A percentile compares a stretch with the other conserved stretches of the same genome.
Evolutionary conservation across 2,329 filamentous ascomycete species (phyloP).

Genomic region (Ascochyta viciae-villosae): DNA sequence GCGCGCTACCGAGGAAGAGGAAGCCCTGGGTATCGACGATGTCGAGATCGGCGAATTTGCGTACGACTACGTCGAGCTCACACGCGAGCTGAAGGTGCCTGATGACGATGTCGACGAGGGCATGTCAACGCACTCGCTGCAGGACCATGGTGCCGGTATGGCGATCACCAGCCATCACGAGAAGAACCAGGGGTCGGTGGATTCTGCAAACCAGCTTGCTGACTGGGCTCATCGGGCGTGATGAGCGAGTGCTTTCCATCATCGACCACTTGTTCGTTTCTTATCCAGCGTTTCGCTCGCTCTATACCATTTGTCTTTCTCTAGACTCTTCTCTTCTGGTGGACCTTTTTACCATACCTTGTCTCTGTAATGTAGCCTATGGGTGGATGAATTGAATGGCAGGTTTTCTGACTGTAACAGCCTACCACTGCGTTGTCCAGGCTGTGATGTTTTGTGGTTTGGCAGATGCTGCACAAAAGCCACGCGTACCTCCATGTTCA

Average conservation of each 20-base stretch:
- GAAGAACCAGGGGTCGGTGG: slow-evolving; percentile 48
- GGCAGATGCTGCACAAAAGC: neutral
- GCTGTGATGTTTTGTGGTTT: neutral
- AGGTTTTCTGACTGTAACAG: neutral
- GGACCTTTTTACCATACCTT: neutral
- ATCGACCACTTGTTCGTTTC: neutral
- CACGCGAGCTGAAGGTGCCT: slow-evolving; percentile 65
- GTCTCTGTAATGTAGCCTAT: slow-evolving; percentile 9
- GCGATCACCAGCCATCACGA: slow-evolving; percentile 39
- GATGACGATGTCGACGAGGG: slow-evolving; percentile 51
- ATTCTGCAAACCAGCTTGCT: slow-evolving; percentile 44
- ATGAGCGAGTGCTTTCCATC: neutral
- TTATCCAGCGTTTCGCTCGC: neutral
- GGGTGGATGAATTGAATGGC: slow-evolving; percentile 6
- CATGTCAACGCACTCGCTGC: slow-evolving; percentile 43
- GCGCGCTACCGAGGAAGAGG: slow-evolving; percentile 76
- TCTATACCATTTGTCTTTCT: slow-evolving; percentile 12
- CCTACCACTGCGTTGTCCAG: neutral
- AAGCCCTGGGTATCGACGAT: slow-evolving; percentile 86
- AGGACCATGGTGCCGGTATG: slow-evolving; percentile 39
- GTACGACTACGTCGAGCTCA: slow-evolving; percentile 91
- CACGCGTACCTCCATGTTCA: neutral
- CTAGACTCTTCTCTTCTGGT: neutral
- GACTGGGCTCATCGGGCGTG: slow-evolving; percentile 47
- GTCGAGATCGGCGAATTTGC: slow-evolving; percentile 92